Conservation (phyloP, 2,329 filamentous ascomycete species). For the Diaporthe sp. region DNA sequence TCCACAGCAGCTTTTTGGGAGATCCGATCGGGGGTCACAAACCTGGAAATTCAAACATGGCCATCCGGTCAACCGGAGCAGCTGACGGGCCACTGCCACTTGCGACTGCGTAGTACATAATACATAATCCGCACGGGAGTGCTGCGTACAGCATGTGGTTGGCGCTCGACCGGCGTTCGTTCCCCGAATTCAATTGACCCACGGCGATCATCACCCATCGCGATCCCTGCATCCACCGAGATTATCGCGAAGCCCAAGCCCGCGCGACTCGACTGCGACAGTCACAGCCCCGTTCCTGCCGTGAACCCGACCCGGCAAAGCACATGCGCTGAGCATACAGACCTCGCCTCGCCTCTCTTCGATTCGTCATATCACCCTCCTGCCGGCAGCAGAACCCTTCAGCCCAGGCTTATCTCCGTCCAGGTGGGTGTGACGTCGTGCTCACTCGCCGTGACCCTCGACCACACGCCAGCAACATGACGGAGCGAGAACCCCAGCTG, state of each 20-base stretch:
- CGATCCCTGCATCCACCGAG: background rate
- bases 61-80: constrained; percentile 30
- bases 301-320: background rate
- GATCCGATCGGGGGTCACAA: constrained; percentile 29
- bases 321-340: constrained; percentile 24
- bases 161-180: background rate
- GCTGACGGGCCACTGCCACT: background rate
- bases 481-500: constrained; percentile 18
- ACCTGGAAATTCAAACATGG: constrained; percentile 11
- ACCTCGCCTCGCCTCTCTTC: background rate
- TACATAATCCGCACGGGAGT: background rate
- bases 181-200: constrained; percentile 16
- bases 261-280: constrained; percentile 8
- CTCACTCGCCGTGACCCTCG: background rate
- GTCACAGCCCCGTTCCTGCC: background rate
- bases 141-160: constrained; percentile 10
- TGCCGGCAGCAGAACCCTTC: background rate
- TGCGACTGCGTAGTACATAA: constrained; percentile 15
- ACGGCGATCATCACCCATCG: background rate
- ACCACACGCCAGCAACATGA: constrained; percentile 6
- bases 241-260: background rate
- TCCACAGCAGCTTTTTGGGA: constrained; percentile 27
- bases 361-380: background rate
- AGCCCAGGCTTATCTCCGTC: background rate
- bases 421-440: background rate